Evolutionary conservation across 2,329 filamentous ascomycete species (phyloP).

Genomic region (Calonectria pseudoturangicola): DNA sequence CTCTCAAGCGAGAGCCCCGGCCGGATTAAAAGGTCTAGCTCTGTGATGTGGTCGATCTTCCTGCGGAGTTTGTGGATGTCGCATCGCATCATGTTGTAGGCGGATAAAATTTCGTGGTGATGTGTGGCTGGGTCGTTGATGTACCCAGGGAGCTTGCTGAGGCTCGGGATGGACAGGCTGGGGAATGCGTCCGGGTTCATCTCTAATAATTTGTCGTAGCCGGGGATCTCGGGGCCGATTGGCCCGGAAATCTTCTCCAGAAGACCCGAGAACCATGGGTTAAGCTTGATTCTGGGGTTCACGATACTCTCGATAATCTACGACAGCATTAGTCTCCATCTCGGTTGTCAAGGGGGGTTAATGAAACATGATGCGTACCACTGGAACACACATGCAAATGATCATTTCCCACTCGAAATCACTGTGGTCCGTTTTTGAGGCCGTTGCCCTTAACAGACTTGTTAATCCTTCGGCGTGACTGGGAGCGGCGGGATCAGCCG

Average conservation of each 20-base stretch:
- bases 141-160: conserved; percentile 47
- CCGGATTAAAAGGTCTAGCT: conserved; percentile 7
- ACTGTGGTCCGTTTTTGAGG: conserved; percentile 49
- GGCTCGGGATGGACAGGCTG: conserved; percentile 37
- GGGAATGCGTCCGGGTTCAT: conserved; percentile 22
- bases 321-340: background rate
- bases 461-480: conserved; percentile 59
- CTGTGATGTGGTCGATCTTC: conserved; percentile 13
- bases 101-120: conserved; percentile 41
- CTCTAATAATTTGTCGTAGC: conserved; percentile 22
- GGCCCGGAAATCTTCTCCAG: conserved; percentile 37
- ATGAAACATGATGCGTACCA: conserved; percentile 52
- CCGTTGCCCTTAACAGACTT: conserved; percentile 55
- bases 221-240: conserved; percentile 22
- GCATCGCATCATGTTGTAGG: conserved; percentile 46
- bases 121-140: conserved; percentile 45
- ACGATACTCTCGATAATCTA: conserved; percentile 59
- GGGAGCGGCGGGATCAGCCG: conserved; percentile 49
- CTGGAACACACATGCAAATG: conserved; percentile 56
- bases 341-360: background rate
- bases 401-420: conserved; percentile 56
- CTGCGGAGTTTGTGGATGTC: conserved; percentile 39
- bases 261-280: conserved; percentile 47
- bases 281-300: conserved; percentile 52
- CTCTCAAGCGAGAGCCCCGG: conserved; percentile 8